phyloP scores from a whole-genome alignment of 306 rosid species.

The Luffa aegyptiaca region DNA sequence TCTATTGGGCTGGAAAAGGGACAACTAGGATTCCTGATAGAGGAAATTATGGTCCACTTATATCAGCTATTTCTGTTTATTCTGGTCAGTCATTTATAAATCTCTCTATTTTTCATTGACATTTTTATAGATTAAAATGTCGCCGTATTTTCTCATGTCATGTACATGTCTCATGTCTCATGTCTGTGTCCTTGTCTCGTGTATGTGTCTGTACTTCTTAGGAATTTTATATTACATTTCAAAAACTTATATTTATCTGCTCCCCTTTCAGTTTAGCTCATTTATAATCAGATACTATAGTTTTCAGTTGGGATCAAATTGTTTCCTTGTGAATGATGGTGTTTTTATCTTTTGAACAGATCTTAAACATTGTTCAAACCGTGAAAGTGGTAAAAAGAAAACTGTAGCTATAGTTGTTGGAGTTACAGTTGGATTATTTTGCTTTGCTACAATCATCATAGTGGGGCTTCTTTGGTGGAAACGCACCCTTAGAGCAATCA shows the following conservation, averaged over 20 bases:
- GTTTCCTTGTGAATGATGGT: background rate
- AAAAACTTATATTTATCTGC: background rate
- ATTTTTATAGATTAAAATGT: background rate
- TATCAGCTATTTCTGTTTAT: conserved; percentile 56
- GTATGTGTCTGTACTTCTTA: background rate
- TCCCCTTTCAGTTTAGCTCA: background rate
- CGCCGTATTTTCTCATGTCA: background rate
- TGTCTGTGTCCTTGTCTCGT: background rate
- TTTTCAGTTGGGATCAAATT: background rate
- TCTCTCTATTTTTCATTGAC: background rate
- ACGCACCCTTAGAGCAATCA: conserved; percentile 22
- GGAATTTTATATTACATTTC: background rate
- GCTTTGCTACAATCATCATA: conserved; percentile 19
- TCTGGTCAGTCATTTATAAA: conserved; percentile 34
- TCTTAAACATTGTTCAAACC: conserved; percentile 31
- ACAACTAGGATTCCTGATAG: conserved; percentile 48
- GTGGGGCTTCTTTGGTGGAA: conserved; percentile 50
- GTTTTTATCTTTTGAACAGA: conserved; percentile 19
- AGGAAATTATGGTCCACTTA: conserved; percentile 62
- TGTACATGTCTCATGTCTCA: background rate
- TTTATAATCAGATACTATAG: background rate
- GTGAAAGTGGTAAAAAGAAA: conserved; percentile 20
- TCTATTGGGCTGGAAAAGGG: conserved; percentile 55
- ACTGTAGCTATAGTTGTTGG: conserved; percentile 20
- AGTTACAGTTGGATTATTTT: conserved; percentile 27